phyloP scores from a whole-genome alignment of 495 filamentous ascomycete genomes.

The Neurospora discreta region DNA sequence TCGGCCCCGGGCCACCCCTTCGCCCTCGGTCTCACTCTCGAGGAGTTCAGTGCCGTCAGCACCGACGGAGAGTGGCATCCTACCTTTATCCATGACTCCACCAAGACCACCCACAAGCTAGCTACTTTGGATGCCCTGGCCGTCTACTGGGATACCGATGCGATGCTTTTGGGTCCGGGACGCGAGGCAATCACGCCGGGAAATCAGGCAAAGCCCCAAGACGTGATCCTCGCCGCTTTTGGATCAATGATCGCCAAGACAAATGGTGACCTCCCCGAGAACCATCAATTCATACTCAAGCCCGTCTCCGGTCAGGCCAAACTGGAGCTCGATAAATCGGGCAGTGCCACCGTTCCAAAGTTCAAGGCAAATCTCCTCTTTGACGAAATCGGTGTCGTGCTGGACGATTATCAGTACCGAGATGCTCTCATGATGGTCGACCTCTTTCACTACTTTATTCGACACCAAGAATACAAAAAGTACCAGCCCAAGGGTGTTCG shows the following conservation, averaged over 20 bases:
- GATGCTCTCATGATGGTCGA: conserved; percentile 96
- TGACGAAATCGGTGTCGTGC: conserved; percentile 87
- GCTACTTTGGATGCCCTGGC: conserved; percentile 79
- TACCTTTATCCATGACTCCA: conserved; percentile 82
- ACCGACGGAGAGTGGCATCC: conserved; percentile 90
- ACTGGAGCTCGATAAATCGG: conserved; percentile 86
- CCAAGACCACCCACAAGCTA: conserved; percentile 77
- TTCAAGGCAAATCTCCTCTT: conserved; percentile 87
- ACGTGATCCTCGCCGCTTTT: conserved; percentile 64
- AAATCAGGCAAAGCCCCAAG: conserved; percentile 38
- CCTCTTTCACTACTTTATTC: conserved; percentile 94
- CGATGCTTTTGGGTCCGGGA: conserved; percentile 67
- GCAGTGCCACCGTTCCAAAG: conserved; percentile 65
- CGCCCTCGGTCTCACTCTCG: conserved; percentile 77
- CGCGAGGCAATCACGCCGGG: conserved; percentile 54
- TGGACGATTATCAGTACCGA: conserved; percentile 94
- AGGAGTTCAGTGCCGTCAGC: conserved; percentile 92
- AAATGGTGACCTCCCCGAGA: conserved; percentile 35
- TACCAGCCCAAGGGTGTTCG: conserved; percentile 71
- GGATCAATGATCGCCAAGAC: conserved; percentile 62
- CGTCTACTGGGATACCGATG: conserved; percentile 96
- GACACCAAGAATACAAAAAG: conserved; percentile 95
- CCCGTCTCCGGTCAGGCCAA: conserved; percentile 89
- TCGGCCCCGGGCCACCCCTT: conserved; percentile 92
- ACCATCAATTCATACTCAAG: conserved; percentile 89